Base-by-base conservation (phyloP, 371 early-diverging fungal genomes). In the Entomophthora muscae region DNA sequence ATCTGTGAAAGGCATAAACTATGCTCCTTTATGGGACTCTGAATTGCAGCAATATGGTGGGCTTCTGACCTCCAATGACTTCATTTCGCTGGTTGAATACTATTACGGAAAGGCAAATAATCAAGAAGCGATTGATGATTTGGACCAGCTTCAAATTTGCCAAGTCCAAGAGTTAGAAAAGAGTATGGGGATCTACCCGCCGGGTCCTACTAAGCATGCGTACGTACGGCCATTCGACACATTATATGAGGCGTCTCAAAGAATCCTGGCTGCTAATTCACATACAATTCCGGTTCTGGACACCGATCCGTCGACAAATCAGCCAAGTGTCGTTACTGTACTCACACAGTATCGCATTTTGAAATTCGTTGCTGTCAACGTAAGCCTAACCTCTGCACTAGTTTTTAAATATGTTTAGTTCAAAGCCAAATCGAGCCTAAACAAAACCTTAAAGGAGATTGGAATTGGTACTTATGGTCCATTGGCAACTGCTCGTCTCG, bases 1-100 rank as follows among this genome's bases (percentile, higher is more conserved):
- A n/a, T n/a, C n/a, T n/a, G n/a, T n/a, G n/a, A n/a, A 29, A 89
- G 94, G 90, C n/a, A 84, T 94, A 64, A 91, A 90, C 31, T 89
- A 90, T 13, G 95, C 95, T 13, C 93, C 95, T 51, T 71, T 96
- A 52, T 96, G 90, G 88, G 86, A 90, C 65, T 86, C 91, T 3
- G 71, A 74, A 12, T 74, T 74, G 1, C 86, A 89, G 61, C 74
- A 75, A 67, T 93, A 90, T 70, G 85, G 83, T 1, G 97, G 97
- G 57, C 88, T 95, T 88, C 76, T 95, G 68, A 89, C 93, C 21
- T 90, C 91, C 2, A 86, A 91, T 5, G 93, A 96, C 68, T 87
- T 96, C 68, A 85, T 95, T 62, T 86, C 90, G 66, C 73, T 96
- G 67, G 90, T 96, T 31, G 84, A 90, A 69, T 88, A 90, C 69